Evolutionary conservation across 1,284 basidiomycete genomes (phyloP), one percentile per base, ranked within the genome.

Genomic region (Athelia psychrophila): DNA sequence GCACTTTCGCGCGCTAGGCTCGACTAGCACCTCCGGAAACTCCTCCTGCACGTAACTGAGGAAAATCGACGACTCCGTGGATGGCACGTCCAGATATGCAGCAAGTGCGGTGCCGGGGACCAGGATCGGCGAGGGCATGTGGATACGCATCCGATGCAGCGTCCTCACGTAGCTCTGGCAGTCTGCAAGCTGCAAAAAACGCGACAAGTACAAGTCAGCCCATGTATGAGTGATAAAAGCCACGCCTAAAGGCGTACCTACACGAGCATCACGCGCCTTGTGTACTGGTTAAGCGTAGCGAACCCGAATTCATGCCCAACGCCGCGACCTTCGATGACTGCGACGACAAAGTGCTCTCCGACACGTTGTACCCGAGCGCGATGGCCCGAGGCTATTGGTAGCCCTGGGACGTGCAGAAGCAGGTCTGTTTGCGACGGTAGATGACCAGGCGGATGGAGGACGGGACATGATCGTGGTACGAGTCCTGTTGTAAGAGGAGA

Each of bases 131-230:
- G 71, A 75, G 0, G 94, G 93, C 5, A 73, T 76, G 60, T 94
- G 85, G 9, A 93, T 65, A 55, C 86, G 81, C 73, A 96, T 81
- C 60, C 95, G 91, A 57, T 95, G 91, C 6, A 95, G 70, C 0
- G 91, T 93, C 64, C 91, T 93, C 53, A 92, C 84, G 59, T 93
- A 97, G 18, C 91, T 91, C 53, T 88, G 80, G 57, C 85, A 88
- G 61, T 94, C 91, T 33, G 87, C 81, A 22, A 93, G 75, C 91
- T 94, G 61, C 4, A 53, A 48, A 35, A 47, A 23, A 46, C 15
- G 9, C 15, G 9, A 24, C 45, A 19, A 20, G 30, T 24, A 2
- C 13, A 40, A 12, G 47, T 35, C 10, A 10, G n/a, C 33, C n/a
- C n/a, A n/a, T n/a, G 10, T 35, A 35, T 35, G 10, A 10, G n/a